Evolutionary conservation across 441 rosid species (phyloP), one percentile per base, ranked within the genome.

Genomic region (Dalechampia spathulata): DNA sequence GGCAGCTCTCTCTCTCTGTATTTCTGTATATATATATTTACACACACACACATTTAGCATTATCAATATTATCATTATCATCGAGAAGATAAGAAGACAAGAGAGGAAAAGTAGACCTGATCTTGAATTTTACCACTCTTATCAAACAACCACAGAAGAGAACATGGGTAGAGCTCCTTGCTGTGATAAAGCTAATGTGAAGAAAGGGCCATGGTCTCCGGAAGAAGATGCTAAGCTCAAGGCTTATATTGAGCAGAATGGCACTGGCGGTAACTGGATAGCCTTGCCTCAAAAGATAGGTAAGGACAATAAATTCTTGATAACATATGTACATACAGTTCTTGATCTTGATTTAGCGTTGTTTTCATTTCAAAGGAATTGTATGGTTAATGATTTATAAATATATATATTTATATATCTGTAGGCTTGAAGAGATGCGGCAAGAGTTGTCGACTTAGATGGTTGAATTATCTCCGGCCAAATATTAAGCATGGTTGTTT

Each of bases 161-260:
- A 49, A 22, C 60, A 84, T 84, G 91, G 91, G 91, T 17, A 75
- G 91, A 70, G 85, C 91, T 40, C 91, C 91, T 32, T 84, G 87
- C 64, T 84, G 91, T 65, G 91, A 84, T 72, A 84, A 84, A 69
- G 81, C 83, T 19, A 81, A 75, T 22, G 87, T 84, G 50, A 84
- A 77, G 69, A 73, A 78, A 71, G 90, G 90, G 2, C 85, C 87
- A 1, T 83, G 90, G 90, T 83, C 90, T 8, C 90, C 87, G 0
- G 91, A 84, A 44, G 91, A 81, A 77, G 90, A 83, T 40, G 80
- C 81, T 16, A 67, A 66, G 49, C 87, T 83, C 65, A 81, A 66
- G 63, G 53, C 65, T 61, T 81, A 75, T 48, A 53, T 83, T 44
- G 67, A 81, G 30, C 49, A 68, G 45, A 75, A 81, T 39, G 90